Base-by-base conservation (phyloP, 139 green algal species). In the Haematococcus sp. region DNA sequence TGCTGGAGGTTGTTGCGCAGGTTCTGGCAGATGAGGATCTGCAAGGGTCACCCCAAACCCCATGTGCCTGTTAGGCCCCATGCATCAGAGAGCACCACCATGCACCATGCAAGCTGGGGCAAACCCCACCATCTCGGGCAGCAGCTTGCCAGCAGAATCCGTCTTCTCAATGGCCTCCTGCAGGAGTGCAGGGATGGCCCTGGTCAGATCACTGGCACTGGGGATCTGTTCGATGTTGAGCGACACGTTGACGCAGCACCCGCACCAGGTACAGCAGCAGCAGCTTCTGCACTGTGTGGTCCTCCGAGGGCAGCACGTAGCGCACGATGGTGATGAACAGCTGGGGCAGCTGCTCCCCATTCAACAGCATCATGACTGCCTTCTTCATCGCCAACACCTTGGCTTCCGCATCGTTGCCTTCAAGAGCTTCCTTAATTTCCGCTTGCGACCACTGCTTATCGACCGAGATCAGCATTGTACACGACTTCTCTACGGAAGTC, bases 1-100 rank as follows among this genome's bases (percentile, higher is more conserved):
- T 99, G 96, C 88, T 99, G 96, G 70, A 99, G 81, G 86, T 98
- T 99, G 89, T 99, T 99, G 28, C 96, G 83, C 69, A 99, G 87
- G 83, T 99, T 98, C 82, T 99, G 96, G 77, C 96, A 99, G 72
- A 99, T 98, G 4, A 99, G 88, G 77, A 99, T 99, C 91, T 95
- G 89, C 77, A 60, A 30, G 43, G 30, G 55, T 43, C 2, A 77
- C 7, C 4, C 11, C 27, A 72, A 49, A 27, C 17, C 40, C 40
- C 40, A 49, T 49, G 40, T 11, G n/a, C 11, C 7, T 49, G 7
- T 49, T 49, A 11, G 11, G 40, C 7, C 40, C 40, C 11, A 11
- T 7, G 7, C 40, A 49, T 49, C 7, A 19, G 40, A 49, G 40
- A 7, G 7, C 40, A 19, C 1, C 46, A 56, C 16, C 20, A 44